Base-by-base conservation (phyloP, 2,329 filamentous ascomycete species). In the Phaeosphaeria sp. region DNA sequence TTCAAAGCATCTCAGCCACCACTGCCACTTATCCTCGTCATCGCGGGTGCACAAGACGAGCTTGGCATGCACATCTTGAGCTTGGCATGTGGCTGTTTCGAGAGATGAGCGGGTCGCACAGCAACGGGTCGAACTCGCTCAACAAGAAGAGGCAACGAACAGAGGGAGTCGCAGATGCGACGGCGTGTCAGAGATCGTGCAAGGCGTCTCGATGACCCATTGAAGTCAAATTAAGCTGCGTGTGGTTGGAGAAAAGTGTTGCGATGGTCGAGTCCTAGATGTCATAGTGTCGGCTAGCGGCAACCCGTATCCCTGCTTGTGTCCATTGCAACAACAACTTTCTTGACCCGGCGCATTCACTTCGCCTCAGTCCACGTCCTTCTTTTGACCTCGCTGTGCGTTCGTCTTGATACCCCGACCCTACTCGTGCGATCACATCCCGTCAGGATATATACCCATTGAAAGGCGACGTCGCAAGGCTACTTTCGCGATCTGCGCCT, bases 311-410 rank as follows among this genome's bases (percentile, higher is more conserved):
- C 64, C 64, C 57, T 63, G 61, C 53, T 46, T 25, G 36, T 51
- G 49, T 20, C 43, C 50, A 53, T 51, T 52, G 56, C 51, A 55
- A 63, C 50, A 62, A 60, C 60, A 60, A 58, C 55, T 63, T 63
- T 64, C 55, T 47, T 54, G 53, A 49, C 53, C 49, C 33, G 22
- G 45, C 43, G 49, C 49, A 43, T 54, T 55, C 30, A 42, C 53
- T 60, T 53, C 43, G 45, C 47, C 53, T 47, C 55, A 27, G 47
- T 51, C 9, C 45, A 21, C 49, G 33, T 53, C 36, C 40, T 48
- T 56, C 42, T 54, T 18, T 36, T 25, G 39, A 20, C 24, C 49
- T 39, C 21, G 25, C 46, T 25, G 18, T 7, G 8, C 11, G 25
- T 20, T 51, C 22, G 40, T 17, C 18, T 39, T 44, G 43, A 56